Evolutionary conservation across 768 basidiomycete species (phyloP).

Genomic region (Mycena floridula): DNA sequence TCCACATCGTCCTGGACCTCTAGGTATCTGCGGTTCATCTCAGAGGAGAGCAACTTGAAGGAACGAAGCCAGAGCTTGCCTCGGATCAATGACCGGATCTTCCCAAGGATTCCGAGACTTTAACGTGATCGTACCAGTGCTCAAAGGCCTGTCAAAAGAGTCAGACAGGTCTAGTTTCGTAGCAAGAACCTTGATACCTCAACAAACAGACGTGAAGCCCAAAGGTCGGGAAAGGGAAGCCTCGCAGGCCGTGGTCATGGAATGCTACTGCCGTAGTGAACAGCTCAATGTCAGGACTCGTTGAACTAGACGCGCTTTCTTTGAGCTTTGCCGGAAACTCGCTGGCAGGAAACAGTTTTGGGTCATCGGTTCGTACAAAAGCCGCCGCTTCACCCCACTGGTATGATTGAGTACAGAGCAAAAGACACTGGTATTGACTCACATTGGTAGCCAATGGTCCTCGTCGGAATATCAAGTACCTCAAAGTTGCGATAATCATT

Average conservation of each 20-base stretch:
- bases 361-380: constrained; percentile 52
- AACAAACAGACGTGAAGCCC: constrained; percentile 36
- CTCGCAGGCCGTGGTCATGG: constrained; percentile 29
- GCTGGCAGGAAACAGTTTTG: constrained; percentile 34
- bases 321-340: constrained; percentile 30
- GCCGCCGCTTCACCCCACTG: constrained; percentile 51
- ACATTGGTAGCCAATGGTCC: constrained; percentile 57
- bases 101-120: constrained; percentile 37
- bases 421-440: constrained; percentile 7
- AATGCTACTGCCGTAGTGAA: constrained; percentile 38
- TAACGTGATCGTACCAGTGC: constrained; percentile 32
- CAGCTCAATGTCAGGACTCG: constrained; percentile 44
- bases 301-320: constrained; percentile 38
- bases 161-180: no score
- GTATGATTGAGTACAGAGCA: neutral
- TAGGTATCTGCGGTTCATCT: constrained; percentile 28
- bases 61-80: constrained; percentile 20
- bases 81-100: constrained; percentile 37
- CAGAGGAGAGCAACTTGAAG: neutral
- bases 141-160: constrained; percentile 28
- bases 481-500: constrained; percentile 24
- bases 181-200: no score
- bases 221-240: constrained; percentile 32
- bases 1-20: constrained; percentile 32
- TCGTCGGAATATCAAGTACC: constrained; percentile 38